Evolutionary conservation across 257 asterid species (phyloP).

Genomic region (Linderniella brevidens): DNA sequence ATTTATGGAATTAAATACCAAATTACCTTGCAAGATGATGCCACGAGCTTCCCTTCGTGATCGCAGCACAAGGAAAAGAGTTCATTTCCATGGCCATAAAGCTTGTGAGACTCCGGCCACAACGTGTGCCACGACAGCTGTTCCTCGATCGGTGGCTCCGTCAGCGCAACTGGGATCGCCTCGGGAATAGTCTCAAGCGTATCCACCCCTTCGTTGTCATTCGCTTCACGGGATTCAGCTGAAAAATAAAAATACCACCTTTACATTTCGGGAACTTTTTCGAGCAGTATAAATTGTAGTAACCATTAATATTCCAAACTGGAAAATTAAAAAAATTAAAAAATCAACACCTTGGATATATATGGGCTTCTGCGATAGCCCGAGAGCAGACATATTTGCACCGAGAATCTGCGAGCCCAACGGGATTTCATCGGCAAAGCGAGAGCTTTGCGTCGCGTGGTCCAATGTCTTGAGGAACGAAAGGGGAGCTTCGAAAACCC

Average conservation of each 20-base stretch:
- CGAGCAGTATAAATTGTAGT: neutral
- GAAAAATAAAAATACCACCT: constrained; percentile 19
- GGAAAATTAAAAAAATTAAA: too few relatives aligned
- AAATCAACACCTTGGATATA: constrained; percentile 45
- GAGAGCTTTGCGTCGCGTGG: constrained; percentile 30
- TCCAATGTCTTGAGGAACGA: constrained; percentile 75
- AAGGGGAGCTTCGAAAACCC: constrained; percentile 93
- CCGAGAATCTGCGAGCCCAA: constrained; percentile 67
- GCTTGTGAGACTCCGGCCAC: constrained; percentile 96
- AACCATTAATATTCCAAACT: constrained; percentile 2
- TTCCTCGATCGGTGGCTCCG: constrained; percentile 94
- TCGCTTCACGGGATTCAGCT: constrained; percentile 36
- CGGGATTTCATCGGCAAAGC: constrained; percentile 39
- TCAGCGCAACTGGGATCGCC: constrained; percentile 82
- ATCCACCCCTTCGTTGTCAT: constrained; percentile 46
- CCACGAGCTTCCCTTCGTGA: constrained; percentile 69
- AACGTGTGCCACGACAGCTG: constrained; percentile 82
- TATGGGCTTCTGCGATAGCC: constrained; percentile 94
- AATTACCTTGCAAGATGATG: constrained; percentile 90
- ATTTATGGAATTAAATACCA: neutral
- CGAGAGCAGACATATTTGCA: constrained; percentile 96
- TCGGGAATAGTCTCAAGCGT: constrained; percentile 80
- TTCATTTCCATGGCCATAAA: constrained; percentile 94
- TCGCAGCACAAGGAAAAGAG: constrained; percentile 69
- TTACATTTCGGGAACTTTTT: neutral